Percentiles rank a stretch among this genome's conserved stretches.
Conservation (phyloP, 192 early-diverging fungal species). For the Endogone sp. region DNA sequence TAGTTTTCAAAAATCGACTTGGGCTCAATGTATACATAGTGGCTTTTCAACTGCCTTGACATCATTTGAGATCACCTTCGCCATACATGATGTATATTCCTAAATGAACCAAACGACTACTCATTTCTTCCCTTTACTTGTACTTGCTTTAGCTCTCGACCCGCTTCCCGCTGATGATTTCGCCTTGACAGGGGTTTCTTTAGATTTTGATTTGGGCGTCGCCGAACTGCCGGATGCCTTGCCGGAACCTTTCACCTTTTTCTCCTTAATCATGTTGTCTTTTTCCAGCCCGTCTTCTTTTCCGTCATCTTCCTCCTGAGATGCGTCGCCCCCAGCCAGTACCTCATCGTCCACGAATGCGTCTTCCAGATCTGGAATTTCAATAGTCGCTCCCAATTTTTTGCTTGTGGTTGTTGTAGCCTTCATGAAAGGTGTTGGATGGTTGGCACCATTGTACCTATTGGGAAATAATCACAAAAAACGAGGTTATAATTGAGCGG, state of each 20-base stretch:
- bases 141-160: not conserved
- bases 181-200: not conserved
- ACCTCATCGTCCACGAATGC: conserved; percentile 53
- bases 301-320: conserved; percentile 45
- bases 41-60: too few species aligned
- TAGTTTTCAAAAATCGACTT: too few species aligned
- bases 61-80: too few species aligned
- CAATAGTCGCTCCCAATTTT: conserved; percentile 19
- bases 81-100: too few species aligned
- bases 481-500: not conserved
- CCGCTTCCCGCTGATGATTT: not conserved
- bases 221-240: too few species aligned
- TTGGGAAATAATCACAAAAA: not conserved
- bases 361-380: conserved; percentile 54
- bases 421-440: conserved; percentile 59
- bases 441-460: conserved; percentile 61
- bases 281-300: conserved; percentile 36
- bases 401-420: conserved; percentile 19
- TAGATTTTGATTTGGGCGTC: not conserved
- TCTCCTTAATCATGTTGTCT: conserved; percentile 2
- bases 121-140: not conserved
- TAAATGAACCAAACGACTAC: too few species aligned
- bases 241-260: not conserved
- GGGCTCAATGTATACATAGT: too few species aligned
- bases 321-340: conserved; percentile 41